A percentile compares a stretch with the other conserved stretches of the same genome.
Conservation (phyloP, 495 filamentous ascomycete species). For the Aspergillus heteromorphus region DNA sequence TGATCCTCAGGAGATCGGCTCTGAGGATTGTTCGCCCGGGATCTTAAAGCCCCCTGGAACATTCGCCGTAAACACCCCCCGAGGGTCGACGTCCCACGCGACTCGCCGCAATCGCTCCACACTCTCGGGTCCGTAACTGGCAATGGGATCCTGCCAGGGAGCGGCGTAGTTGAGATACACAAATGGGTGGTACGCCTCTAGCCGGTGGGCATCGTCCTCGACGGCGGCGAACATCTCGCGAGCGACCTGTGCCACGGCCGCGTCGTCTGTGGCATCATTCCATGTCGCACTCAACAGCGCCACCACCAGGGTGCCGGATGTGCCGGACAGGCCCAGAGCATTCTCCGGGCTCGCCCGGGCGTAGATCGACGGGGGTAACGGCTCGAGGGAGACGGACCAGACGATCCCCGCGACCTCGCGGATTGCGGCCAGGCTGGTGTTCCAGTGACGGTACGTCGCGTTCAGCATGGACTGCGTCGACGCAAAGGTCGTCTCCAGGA, state of each 20-base stretch:
- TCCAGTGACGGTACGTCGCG: constrained; percentile 13
- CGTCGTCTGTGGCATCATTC: constrained; percentile 18
- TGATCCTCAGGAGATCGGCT: too few species aligned
- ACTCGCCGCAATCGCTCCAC: constrained; percentile 21
- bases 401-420: constrained; percentile 13
- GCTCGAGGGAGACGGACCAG: constrained; percentile 22
- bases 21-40: too few species aligned
- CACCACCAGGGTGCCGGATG: constrained; percentile 11
- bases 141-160: constrained; percentile 25
- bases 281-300: constrained; percentile 15
- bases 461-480: constrained; percentile 10
- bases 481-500: constrained; percentile 10
- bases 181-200: constrained; percentile 16
- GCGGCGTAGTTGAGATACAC: constrained; percentile 28
- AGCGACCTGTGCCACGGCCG: constrained; percentile 4
- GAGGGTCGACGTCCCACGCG: constrained; percentile 37
- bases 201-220: constrained; percentile 9
- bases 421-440: constrained; percentile 8
- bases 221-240: constrained; percentile 8
- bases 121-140: constrained; percentile 37
- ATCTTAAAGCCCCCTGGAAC: constrained; percentile 11
- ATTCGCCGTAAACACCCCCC: constrained; percentile 10
- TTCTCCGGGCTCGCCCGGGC: constrained; percentile 11
- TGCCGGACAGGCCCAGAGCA: constrained; percentile 12
- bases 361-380: constrained; percentile 18